phyloP scores from a whole-genome alignment of 768 basidiomycete species.

The Leccinum boreale region DNA sequence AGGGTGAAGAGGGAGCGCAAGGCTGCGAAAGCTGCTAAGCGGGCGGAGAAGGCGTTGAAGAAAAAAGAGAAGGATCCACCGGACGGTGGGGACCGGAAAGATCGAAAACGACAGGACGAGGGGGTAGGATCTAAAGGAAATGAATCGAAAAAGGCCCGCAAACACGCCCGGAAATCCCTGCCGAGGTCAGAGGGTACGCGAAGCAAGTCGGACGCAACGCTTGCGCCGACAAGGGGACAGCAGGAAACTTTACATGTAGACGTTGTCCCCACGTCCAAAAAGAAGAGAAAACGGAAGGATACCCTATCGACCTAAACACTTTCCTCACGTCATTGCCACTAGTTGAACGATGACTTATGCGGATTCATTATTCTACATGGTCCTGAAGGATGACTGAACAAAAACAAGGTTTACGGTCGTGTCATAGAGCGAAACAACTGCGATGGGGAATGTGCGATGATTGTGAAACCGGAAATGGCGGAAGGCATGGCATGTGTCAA shows the following conservation, averaged over 20 bases:
- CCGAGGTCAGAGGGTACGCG: conserved; percentile 5
- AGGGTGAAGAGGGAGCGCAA: conserved; percentile 22
- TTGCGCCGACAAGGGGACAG: not conserved
- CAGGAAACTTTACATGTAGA: conserved; percentile 3
- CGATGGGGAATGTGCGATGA: conserved; percentile 7
- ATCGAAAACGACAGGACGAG: not conserved
- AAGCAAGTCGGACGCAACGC: not conserved
- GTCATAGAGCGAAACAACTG: conserved; percentile 9
- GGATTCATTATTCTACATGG: conserved; percentile 27
- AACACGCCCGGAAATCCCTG: conserved; percentile 6
- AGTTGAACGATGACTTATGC: conserved; percentile 6
- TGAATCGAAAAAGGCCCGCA: conserved; percentile 5
- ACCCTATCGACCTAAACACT: conserved; percentile 8
- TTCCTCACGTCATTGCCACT: not conserved
- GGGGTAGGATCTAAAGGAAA: not conserved
- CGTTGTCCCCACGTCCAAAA: conserved; percentile 8
- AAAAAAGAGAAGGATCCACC: not conserved
- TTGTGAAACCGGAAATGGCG: not conserved
- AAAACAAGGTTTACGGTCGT: conserved; percentile 10
- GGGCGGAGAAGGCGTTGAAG: not conserved
- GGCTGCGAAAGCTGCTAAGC: conserved; percentile 16
- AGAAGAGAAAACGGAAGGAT: conserved; percentile 22
- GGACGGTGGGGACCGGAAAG: not conserved
- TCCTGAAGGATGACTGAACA: conserved; percentile 15
- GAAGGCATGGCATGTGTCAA: conserved; percentile 3